These are phyloP conservation scores for Russula sp. DNA, from an alignment of 768 basidiomycete species.

Conservation along the genomic window DNA sequence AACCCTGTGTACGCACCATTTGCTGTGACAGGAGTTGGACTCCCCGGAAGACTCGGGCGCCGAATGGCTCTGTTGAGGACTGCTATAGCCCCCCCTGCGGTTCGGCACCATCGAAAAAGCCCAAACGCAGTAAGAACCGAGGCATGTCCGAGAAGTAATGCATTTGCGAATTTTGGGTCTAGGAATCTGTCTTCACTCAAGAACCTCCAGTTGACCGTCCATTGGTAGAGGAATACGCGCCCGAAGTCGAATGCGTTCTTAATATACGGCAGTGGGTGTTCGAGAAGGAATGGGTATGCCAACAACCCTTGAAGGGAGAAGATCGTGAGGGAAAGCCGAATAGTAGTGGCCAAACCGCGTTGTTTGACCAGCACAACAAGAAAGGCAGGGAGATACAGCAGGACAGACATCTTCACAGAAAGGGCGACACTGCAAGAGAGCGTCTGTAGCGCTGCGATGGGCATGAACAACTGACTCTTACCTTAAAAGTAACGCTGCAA, in stretches of 20 bases:
- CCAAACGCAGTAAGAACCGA: conserved; percentile 57
- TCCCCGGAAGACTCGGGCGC: conserved; percentile 44
- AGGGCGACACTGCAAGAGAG: conserved; percentile 53
- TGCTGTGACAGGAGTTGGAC: conserved; percentile 39
- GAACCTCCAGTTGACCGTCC: conserved; percentile 98
- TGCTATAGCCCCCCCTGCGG: conserved; percentile 56
- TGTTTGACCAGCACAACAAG: conserved; percentile 76
- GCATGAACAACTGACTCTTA: conserved; percentile 29
- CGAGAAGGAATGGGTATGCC: conserved; percentile 61
- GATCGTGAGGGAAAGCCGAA: conserved; percentile 43
- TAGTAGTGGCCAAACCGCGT: conserved; percentile 46
- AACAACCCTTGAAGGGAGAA: conserved; percentile 49
- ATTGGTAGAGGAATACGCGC: conserved; percentile 85
- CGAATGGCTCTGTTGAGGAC: conserved; percentile 51
- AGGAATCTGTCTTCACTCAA: conserved; percentile 71
- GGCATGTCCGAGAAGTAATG: conserved; percentile 62
- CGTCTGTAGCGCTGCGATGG: conserved; percentile 12
- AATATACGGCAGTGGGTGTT: conserved; percentile 58
- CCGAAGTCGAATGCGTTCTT: conserved; percentile 77
- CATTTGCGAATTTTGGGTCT: conserved; percentile 49
- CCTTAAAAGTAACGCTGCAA: conserved; percentile 70
- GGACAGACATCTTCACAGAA: conserved; percentile 90
- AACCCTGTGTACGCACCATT: conserved; percentile 46
- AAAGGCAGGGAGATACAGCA: conserved; percentile 86
- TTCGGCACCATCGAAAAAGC: conserved; percentile 64